Evolutionary conservation across 177 flowering plant species (phyloP), one percentile per base, ranked within the genome.

Genomic region (Vitis hybrid): DNA sequence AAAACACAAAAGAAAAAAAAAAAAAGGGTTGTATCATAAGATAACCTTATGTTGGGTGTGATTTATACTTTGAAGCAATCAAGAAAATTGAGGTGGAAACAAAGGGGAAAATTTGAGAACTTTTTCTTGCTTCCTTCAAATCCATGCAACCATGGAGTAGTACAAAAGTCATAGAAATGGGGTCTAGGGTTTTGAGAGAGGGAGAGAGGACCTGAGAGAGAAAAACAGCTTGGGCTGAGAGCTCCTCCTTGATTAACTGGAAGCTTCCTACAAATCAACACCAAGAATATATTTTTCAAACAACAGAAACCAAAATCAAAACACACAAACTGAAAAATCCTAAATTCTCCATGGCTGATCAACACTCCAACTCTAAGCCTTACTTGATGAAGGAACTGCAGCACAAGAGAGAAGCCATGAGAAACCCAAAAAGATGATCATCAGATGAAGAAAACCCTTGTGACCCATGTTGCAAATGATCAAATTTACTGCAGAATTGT

Each of bases 331-430:
- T 45, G 7, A 19, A 49, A 20, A 53, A 52, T 20, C 22, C 22
- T 20, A 20, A 20, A 20, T 20, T 0, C 22, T 20, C 22, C 22
- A 20, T 20, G 22, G 22, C 22, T 20, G 22, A 20, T 20, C 29
- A 53, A 45, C 7, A 8, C 15, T 2, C 14, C 3, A 19, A 54
- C 10, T 18, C 18, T 6, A 34, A 34, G 61, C 1, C 79, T 76
- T 71, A 81, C 87, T 71, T 8, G 83, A 62, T 50, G 80, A 10
- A 66, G 82, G 82, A 68, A 78, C 74, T 12, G 82, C 83, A 60
- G 63, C 50, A 54, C 64, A 39, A 5, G 78, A 71, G 11, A 84
- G 51, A 49, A 73, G 48, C 61, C 55, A 65, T 53, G 81, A 80
- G 59, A 78, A 54, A 50, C 54, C 77, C 65, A 84, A 69, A 55